Percentiles rank a stretch among this genome's conserved stretches.
phyloP scores from a whole-genome alignment of 202 grass and related monocot genomes.

The Digitaria exilis region DNA sequence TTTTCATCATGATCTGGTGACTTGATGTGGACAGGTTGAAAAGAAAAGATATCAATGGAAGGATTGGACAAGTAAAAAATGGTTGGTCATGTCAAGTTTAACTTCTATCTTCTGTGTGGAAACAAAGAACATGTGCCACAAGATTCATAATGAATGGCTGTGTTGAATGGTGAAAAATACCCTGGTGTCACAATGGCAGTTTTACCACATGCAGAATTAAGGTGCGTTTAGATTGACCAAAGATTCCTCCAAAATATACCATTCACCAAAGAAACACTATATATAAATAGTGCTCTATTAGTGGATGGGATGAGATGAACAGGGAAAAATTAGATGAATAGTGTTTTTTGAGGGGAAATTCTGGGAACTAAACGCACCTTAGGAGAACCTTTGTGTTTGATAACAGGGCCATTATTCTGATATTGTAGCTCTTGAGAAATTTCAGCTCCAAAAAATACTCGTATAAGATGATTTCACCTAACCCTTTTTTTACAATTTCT shows the following conservation, averaged over 20 bases:
- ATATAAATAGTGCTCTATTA: no score
- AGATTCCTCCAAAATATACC: no score
- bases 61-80: background rate
- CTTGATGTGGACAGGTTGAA: background rate
- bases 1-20: background rate
- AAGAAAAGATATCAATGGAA: background rate
- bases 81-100: conserved; percentile 18
- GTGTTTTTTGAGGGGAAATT: no score
- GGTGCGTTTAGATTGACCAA: no score
- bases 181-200: background rate
- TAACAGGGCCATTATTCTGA: background rate
- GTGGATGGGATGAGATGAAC: no score
- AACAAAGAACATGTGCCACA: conserved; percentile 27
- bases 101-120: conserved; percentile 16
- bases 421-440: conserved; percentile 16
- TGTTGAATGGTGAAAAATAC: conserved; percentile 19
- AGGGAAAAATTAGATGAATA: no score
- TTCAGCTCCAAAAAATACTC: background rate
- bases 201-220: conserved; percentile 1
- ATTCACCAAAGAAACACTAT: no score
- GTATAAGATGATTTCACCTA: background rate
- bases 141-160: background rate
- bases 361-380: no score
- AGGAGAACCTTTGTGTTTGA: background rate
- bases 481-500: background rate